Percentiles rank a stretch among this genome's conserved stretches.
Evolutionary conservation across 2,329 filamentous ascomycete genomes (phyloP).

Genomic region (Aspergillus sp.): DNA sequence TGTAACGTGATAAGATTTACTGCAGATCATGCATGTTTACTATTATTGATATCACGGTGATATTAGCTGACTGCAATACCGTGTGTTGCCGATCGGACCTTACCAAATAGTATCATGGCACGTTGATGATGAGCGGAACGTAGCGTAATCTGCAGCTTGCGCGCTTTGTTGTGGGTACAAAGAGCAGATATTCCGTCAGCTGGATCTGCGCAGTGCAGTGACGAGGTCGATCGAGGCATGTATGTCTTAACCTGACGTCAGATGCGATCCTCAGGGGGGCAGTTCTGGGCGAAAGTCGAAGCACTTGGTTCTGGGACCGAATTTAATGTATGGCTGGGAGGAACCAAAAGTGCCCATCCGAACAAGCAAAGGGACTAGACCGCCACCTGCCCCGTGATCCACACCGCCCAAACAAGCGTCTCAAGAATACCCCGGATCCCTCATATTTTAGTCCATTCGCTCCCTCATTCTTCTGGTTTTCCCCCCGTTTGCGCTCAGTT

Average conservation of each 20-base stretch:
- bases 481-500: background rate
- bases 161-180: background rate
- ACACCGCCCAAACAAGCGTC: slow-evolving; percentile 23
- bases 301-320: background rate
- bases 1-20: background rate
- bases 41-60: background rate
- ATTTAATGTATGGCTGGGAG: slow-evolving; percentile 3
- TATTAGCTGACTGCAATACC: background rate
- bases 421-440: slow-evolving; percentile 10
- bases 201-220: background rate
- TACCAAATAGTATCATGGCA: slow-evolving; percentile 2
- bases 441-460: background rate
- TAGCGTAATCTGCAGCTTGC: background rate
- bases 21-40: background rate
- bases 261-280: slow-evolving; percentile 4
- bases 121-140: background rate
- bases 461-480: background rate
- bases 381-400: slow-evolving; percentile 21
- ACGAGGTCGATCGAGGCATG: slow-evolving; percentile 2
- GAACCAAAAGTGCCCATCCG: background rate
- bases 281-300: background rate
- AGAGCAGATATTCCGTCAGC: background rate
- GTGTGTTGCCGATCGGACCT: background rate
- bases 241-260: slow-evolving; percentile 13
- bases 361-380: slow-evolving; percentile 5